Base-by-base conservation (phyloP, 1,139 yeast species). In the Pichia sp. region DNA sequence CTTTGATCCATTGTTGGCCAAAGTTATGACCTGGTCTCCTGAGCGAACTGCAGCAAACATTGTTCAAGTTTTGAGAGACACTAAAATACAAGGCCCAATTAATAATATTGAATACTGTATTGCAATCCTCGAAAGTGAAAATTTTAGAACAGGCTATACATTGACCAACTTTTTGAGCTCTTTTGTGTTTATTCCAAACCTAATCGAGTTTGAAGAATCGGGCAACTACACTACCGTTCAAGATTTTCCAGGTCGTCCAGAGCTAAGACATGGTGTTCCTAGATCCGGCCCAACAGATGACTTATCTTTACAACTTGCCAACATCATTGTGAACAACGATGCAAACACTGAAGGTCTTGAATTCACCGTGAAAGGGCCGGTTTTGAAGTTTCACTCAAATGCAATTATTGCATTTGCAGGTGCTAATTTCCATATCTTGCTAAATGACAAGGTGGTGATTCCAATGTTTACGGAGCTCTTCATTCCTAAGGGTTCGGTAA, bases 1-100 rank as follows among this genome's bases (percentile, higher is more conserved):
- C 54, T 72, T 71, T 62, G 75, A 72, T 57, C 75, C 75, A 1
- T 63, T 72, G 32, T 58, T 72, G 23, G 75, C 74, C 11, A 72
- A 72, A 54, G 65, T 71, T 16, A 71, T 72, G 71, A 72, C 69
- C 32, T 70, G 73, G 72, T 72, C 71, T 5, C 64, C 66, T 4
- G 55, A 53, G 36, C 67, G 75, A 57, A 61, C 61, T 2, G 51
- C 60, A 2, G 45, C 55, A 15, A 70, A 68, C 16, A 66, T 72
- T 64, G 57, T 71, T 38, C 56, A 64, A 8, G 69, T 64, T 1
- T 62, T 72, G 26, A 45, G 60, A 40, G 57, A 63, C 15, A 59
- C 67, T 2, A 60, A 63, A 40, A 62, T 72, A 8, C 64, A 66
- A 47, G 75, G 75, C 8, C 74, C 74, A 13, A 64, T 72, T 15